phyloP scores from a whole-genome alignment of 768 basidiomycete species.

The Pulveroboletus sp. region DNA sequence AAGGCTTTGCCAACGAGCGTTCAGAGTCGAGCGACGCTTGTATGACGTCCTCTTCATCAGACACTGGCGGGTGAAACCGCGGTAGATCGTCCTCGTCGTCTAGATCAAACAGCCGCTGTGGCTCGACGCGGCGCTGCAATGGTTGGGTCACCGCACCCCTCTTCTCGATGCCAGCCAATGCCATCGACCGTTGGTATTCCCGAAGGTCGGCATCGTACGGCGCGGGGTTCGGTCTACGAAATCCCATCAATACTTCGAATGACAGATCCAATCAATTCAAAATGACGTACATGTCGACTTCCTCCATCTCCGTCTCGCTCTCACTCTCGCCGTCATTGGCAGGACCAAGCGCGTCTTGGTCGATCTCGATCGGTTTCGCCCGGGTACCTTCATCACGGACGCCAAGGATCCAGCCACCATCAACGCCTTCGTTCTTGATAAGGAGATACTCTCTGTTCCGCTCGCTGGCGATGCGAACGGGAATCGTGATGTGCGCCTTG shows the following conservation, averaged over 20 bases:
- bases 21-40: constrained; percentile 52
- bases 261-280: background rate
- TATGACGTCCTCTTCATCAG: constrained; percentile 57
- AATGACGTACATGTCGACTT: constrained; percentile 64
- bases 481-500: constrained; percentile 84
- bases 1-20: background rate
- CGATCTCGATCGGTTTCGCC: constrained; percentile 83
- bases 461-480: constrained; percentile 92
- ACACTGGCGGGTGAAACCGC: constrained; percentile 21
- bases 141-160: constrained; percentile 28
- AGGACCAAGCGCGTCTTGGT: constrained; percentile 48
- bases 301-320: constrained; percentile 74
- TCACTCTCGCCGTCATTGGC: constrained; percentile 42
- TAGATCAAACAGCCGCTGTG: constrained; percentile 50
- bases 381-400: constrained; percentile 83
- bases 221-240: constrained; percentile 29
- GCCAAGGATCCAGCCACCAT: constrained; percentile 93
- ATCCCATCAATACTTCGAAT: constrained; percentile 10
- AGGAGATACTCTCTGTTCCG: constrained; percentile 93
- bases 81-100: constrained; percentile 45
- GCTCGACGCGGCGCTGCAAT: constrained; percentile 32
- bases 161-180: constrained; percentile 52
- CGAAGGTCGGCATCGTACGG: constrained; percentile 58
- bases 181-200: constrained; percentile 57
- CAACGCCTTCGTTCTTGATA: constrained; percentile 82